Base-by-base conservation (phyloP, 2,329 filamentous ascomycete genomes). In the Balansia obtecta region DNA sequence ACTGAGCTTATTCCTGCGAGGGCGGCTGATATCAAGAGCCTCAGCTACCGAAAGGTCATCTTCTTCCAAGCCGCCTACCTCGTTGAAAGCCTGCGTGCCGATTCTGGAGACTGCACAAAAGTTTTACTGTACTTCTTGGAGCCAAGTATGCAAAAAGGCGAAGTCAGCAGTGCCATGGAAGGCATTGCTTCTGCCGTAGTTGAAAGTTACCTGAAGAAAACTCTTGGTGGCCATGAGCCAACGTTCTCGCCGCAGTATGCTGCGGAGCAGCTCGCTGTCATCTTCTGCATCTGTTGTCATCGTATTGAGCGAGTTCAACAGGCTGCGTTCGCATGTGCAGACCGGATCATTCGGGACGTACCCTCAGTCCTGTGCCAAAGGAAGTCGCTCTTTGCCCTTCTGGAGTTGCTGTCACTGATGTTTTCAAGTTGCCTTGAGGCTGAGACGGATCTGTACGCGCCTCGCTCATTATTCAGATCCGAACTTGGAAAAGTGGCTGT, bases 121-220 rank as follows among this genome's bases (percentile, higher is more conserved):
- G 84, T 89, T 4, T 71, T 97, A 42, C 85, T 82, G 0, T 98
- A 98, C 67, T 98, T 97, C 67, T 72, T 95, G n/a, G 93, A 98
- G 61, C 89, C 89, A 6, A 90, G 88, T 58, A 85, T 84, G 79
- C 75, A 79, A 38, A 77, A 72, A 52, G 75, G 75, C 12, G 80
- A 83, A 48, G 77, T 83, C 48, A 80, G 75, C 63, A 78, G 70
- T 57, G 76, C 75, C 30, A 84, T 85, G 81, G 79, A 83, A 55
- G 76, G 77, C 9, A 76, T 84, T 52, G 74, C 79, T 41, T 65
- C 71, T n/a, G 79, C 80, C 13, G 85, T 89, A 16, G 80, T 96
- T 41, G 82, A 85, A 50, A 82, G 82, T 33, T 98, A 97, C 63
- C 68, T 97, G 48, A 72, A 74, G 32, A 88, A 85, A 64, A 88